A percentile compares a stretch with the other conserved stretches of the same genome.
phyloP scores from a whole-genome alignment of 2,329 filamentous ascomycete genomes.

The Curvularia lunata region DNA sequence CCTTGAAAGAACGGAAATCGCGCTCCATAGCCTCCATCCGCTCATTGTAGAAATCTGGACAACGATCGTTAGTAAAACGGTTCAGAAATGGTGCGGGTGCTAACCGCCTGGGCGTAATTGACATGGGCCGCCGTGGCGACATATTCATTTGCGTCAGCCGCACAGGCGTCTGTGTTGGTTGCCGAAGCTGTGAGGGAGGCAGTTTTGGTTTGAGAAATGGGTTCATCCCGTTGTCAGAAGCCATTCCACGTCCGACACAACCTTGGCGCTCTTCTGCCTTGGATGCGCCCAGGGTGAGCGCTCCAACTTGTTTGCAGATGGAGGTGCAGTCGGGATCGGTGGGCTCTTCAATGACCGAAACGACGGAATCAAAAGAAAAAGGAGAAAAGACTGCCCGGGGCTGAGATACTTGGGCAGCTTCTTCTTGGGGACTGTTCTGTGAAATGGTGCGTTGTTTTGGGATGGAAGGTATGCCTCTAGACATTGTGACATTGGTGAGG shows the following conservation, averaged over 20 bases:
- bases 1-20: constrained; percentile 74
- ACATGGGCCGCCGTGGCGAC: constrained; percentile 24
- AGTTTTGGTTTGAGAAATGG: constrained; percentile 31
- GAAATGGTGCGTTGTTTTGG: constrained; percentile 27
- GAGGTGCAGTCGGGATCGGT: constrained; percentile 38
- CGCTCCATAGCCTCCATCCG: constrained; percentile 76
- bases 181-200: constrained; percentile 32
- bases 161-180: constrained; percentile 32
- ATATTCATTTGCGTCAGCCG: constrained; percentile 19
- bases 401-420: constrained; percentile 21
- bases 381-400: constrained; percentile 36
- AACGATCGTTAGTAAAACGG: constrained; percentile 73
- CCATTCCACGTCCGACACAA: constrained; percentile 36
- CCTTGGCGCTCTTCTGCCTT: constrained; percentile 25
- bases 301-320: constrained; percentile 33
- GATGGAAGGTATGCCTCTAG: constrained; percentile 34
- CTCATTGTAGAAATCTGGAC: constrained; percentile 78
- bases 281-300: constrained; percentile 35
- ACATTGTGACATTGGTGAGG: constrained; percentile 36
- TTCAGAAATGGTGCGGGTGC: constrained; percentile 66
- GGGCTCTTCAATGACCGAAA: constrained; percentile 38
- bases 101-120: constrained; percentile 39
- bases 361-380: constrained; percentile 28
- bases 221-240: constrained; percentile 37
- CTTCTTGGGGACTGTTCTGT: constrained; percentile 24